These are phyloP conservation scores for Fomitopsis schrenkii DNA, from an alignment of 1,284 basidiomycete genomes.

Conservation along the genomic window DNA sequence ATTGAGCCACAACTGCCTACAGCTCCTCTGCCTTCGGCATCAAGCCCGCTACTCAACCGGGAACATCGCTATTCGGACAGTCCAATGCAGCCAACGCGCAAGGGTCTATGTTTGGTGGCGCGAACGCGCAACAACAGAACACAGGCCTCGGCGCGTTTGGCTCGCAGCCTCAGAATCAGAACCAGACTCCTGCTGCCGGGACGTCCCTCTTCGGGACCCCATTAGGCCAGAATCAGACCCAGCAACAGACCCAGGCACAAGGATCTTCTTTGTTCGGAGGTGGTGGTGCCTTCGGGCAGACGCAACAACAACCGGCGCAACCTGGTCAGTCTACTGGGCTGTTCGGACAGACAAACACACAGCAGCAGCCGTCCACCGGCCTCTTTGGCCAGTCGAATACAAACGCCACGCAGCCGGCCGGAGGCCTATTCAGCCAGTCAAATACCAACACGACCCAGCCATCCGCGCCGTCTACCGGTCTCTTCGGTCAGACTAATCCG, in stretches of 20 bases:
- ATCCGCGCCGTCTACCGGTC: not conserved
- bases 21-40: constrained; percentile 39
- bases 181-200: constrained; percentile 3
- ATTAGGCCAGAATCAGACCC: constrained; percentile 13
- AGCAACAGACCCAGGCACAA: constrained; percentile 22
- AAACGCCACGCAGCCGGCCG: constrained; percentile 15
- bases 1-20: not conserved
- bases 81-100: not conserved
- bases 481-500: constrained; percentile 15
- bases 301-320: constrained; percentile 12
- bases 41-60: constrained; percentile 26
- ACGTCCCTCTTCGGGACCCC: constrained; percentile 25
- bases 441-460: constrained; percentile 1
- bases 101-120: constrained; percentile 25
- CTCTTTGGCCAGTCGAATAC: constrained; percentile 23
- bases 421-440: constrained; percentile 9
- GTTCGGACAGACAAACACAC: constrained; percentile 10
- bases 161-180: constrained; percentile 5
- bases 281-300: constrained; percentile 10
- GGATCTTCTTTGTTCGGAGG: constrained; percentile 18
- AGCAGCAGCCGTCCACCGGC: not conserved
- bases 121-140: constrained; percentile 15
- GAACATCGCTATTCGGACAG: constrained; percentile 32
- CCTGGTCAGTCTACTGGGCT: constrained; percentile 2
- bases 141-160: constrained; percentile 8